phyloP scores from a whole-genome alignment of 2,329 filamentous ascomycete genomes.

The Colletotrichum liaoningense region DNA sequence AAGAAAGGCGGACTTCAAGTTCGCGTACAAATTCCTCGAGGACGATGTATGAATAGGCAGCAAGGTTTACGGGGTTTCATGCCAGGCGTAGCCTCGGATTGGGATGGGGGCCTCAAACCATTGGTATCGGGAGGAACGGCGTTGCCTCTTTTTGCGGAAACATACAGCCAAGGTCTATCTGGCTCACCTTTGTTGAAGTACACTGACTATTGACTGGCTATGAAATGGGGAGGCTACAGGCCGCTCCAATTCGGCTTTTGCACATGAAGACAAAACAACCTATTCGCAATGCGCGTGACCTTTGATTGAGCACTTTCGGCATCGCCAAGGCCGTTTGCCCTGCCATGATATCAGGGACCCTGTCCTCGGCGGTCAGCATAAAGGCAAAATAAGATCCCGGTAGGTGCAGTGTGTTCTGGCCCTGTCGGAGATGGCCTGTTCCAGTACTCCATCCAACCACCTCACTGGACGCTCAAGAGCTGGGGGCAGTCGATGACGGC shows the following conservation, averaged over 20 bases:
- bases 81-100: conserved; percentile 33
- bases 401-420: not conserved
- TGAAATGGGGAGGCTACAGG: conserved; percentile 10
- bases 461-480: not conserved
- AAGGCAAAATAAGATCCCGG: not conserved
- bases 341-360: conserved; percentile 3
- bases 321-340: not conserved
- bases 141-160: conserved; percentile 36
- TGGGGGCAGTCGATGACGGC: not conserved
- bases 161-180: conserved; percentile 23
- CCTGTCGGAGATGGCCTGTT: not conserved
- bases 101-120: conserved; percentile 24
- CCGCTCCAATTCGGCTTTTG: conserved; percentile 12
- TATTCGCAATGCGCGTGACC: conserved; percentile 16
- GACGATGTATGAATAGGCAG: conserved; percentile 76
- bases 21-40: conserved; percentile 97
- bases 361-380: not conserved
- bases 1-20: conserved; percentile 97
- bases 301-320: not conserved
- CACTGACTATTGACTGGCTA: conserved; percentile 33
- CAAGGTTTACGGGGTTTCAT: conserved; percentile 29
- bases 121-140: conserved; percentile 29
- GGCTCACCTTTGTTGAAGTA: conserved; percentile 33
- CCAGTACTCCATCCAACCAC: too few relatives aligned
- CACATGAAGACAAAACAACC: conserved; percentile 15